Evolutionary conservation across 2,329 filamentous ascomycete species (phyloP).

Genomic region (Diaporthe australafricana): DNA sequence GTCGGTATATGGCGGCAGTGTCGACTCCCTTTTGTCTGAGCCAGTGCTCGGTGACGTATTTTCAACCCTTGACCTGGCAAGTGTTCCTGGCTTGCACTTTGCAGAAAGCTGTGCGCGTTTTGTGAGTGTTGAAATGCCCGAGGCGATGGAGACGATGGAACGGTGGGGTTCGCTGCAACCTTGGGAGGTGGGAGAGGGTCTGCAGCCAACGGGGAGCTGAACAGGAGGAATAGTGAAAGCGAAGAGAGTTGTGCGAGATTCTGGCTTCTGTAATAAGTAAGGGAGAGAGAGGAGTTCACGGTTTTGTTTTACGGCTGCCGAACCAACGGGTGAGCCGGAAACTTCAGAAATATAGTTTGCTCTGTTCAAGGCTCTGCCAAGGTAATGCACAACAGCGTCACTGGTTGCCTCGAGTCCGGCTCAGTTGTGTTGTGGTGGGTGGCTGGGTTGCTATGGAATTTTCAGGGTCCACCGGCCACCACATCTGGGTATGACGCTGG

Average conservation of each 20-base stretch:
- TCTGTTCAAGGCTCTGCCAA: constrained; percentile 15
- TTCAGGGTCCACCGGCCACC: constrained; percentile 27
- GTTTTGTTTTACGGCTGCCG: constrained; percentile 4
- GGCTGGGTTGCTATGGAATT: constrained; percentile 25
- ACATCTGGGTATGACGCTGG: constrained; percentile 18
- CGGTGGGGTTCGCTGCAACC: constrained; percentile 27
- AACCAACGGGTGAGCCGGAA: background rate
- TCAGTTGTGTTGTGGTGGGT: constrained; percentile 18
- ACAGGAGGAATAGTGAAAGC: background rate
- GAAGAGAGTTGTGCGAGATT: background rate
- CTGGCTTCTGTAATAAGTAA: background rate
- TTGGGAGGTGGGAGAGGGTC: constrained; percentile 1
- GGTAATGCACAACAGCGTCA: constrained; percentile 27
- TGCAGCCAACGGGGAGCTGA: background rate
- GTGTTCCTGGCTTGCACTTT: constrained; percentile 2
- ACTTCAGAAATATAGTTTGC: constrained; percentile 16
- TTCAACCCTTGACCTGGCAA: constrained; percentile 7
- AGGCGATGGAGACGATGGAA: constrained; percentile 22
- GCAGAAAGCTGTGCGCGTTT: background rate
- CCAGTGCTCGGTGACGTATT: constrained; percentile 12
- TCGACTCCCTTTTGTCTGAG: constrained; percentile 9
- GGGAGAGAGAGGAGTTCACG: background rate
- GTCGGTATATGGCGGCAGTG: constrained; percentile 14
- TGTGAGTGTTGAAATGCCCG: background rate
- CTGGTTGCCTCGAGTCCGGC: background rate